A percentile compares a stretch with the other conserved stretches of the same genome.
Conservation (phyloP, 1,139 yeast genomes). For the Tardiomyces digboiensis region DNA sequence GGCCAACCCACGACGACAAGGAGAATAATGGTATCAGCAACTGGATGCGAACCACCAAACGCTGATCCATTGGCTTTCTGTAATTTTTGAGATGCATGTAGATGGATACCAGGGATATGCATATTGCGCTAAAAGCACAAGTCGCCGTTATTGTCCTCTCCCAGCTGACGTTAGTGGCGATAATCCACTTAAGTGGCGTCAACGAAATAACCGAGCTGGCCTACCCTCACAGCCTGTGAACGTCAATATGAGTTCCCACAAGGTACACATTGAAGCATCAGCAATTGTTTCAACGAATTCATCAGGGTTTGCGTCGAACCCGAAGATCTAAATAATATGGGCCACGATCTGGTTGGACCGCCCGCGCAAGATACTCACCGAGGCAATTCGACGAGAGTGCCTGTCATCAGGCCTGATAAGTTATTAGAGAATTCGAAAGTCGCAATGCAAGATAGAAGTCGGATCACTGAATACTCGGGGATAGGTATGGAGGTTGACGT, state of each 20-base stretch:
- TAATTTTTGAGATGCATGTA: conserved; percentile 55
- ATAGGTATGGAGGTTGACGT: no score
- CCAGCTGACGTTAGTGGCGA: neutral
- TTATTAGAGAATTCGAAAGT: no score
- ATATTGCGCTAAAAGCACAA: conserved; percentile 21
- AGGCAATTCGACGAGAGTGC: conserved; percentile 42
- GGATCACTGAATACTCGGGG: no score
- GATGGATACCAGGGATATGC: conserved; percentile 39
- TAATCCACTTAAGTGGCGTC: no score
- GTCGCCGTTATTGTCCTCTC: neutral
- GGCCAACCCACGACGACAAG: conserved; percentile 45
- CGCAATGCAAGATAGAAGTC: no score
- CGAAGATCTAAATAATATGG: no score
- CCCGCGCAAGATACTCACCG: conserved; percentile 29
- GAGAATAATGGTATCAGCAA: conserved; percentile 46
- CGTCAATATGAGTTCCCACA: no score
- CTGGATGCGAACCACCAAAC: conserved; percentile 76
- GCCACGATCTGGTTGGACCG: conserved; percentile 26
- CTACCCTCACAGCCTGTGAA: no score
- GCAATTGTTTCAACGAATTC: no score
- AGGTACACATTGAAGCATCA: no score
- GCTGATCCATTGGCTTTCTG: conserved; percentile 81
- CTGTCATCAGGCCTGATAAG: conserved; percentile 55
- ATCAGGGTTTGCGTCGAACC: no score
- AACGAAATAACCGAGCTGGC: no score